Percentiles rank a stretch among this genome's conserved stretches.
Evolutionary conservation across 2,329 filamentous ascomycete genomes (phyloP).

Genomic region (Fusarium annulatum): DNA sequence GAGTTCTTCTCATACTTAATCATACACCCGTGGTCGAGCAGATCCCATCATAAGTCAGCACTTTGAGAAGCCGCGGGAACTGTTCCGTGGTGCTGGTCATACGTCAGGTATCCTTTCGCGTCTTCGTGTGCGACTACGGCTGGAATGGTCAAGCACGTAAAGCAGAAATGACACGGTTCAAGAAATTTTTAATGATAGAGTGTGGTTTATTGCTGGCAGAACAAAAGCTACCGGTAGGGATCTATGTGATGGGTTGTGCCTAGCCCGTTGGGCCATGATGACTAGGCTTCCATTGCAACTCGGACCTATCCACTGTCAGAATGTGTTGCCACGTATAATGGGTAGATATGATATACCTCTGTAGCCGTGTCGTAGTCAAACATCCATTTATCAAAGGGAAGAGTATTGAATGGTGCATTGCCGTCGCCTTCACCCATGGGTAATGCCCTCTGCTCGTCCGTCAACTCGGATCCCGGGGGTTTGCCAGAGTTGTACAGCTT

Average conservation of each 20-base stretch:
- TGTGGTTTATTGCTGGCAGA: accelerated
- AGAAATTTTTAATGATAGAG: too few species aligned
- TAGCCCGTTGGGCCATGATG: accelerated
- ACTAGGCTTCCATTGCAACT: neutral
- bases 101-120: too few species aligned
- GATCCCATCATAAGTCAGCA: too few species aligned
- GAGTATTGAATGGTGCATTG: neutral
- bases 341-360: accelerated
- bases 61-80: too few species aligned
- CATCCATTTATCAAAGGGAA: neutral
- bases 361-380: neutral
- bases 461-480: neutral
- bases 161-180: too few species aligned
- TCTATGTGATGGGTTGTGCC: too few species aligned
- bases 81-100: too few species aligned
- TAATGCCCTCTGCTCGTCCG: neutral
- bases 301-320: neutral
- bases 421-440: neutral
- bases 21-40: accelerated
- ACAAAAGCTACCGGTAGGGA: accelerated
- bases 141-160: accelerated
- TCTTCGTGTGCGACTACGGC: accelerated
- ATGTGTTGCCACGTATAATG: accelerated
- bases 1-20: accelerated
- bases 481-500: neutral